Percentiles rank a stretch among this genome's conserved stretches.
Conservation (phyloP, 2,329 filamentous ascomycete species). For the Arthroderma sp. region DNA sequence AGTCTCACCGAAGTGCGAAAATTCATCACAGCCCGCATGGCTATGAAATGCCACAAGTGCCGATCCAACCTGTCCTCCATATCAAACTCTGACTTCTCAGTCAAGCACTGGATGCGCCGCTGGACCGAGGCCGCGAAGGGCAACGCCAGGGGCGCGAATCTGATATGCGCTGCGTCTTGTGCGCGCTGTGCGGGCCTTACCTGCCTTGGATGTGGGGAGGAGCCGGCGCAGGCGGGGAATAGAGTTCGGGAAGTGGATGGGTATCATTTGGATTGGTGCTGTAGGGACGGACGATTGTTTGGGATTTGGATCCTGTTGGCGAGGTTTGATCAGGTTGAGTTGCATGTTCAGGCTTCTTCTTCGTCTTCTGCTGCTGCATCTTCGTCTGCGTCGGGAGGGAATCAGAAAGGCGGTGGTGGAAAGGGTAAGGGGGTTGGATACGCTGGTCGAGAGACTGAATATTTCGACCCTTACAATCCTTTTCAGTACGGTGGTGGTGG, state of each 20-base stretch:
- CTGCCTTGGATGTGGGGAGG: constrained; percentile 9
- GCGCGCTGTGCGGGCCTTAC: constrained; percentile 5
- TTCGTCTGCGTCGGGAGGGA: not conserved
- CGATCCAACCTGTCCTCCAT: constrained; percentile 1
- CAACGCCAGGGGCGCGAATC: constrained; percentile 1
- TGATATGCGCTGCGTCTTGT: constrained; percentile 7
- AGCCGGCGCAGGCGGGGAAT: not conserved
- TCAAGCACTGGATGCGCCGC: constrained; percentile 3
- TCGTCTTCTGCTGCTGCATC: not conserved
- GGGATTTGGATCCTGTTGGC: constrained; percentile 27
- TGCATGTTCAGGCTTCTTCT: constrained; percentile 5
- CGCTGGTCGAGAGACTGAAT: constrained; percentile 1
- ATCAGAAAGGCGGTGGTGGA: constrained; percentile 4
- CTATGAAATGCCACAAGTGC: constrained; percentile 7
- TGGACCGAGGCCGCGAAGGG: constrained; percentile 5
- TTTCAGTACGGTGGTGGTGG: constrained; percentile 5
- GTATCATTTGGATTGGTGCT: constrained; percentile 21
- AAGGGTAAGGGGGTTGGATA: constrained; percentile 10
- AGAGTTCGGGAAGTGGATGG: constrained; percentile 2
- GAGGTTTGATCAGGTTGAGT: constrained; percentile 21
- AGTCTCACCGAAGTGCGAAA: constrained; percentile 5
- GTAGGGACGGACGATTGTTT: constrained; percentile 19
- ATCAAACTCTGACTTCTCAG: constrained; percentile 1
- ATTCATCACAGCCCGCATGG: constrained; percentile 6
- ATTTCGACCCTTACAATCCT: constrained; percentile 4